phyloP scores from a whole-genome alignment of 345 rosid genomes.

The Gynandropsis gynandra region DNA sequence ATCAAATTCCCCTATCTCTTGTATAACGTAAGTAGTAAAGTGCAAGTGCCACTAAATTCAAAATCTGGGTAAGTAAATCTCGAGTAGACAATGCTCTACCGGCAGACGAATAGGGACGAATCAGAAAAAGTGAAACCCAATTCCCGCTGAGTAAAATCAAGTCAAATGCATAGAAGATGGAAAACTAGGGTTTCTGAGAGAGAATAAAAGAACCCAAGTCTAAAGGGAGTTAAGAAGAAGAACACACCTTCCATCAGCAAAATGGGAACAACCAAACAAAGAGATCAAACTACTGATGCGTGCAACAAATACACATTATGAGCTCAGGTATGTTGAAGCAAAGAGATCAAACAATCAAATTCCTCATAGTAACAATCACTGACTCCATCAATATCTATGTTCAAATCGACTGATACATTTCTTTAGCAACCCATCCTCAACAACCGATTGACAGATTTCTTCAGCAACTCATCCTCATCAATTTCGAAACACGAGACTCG shows the following conservation, averaged over 20 bases:
- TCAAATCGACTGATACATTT: too few relatives aligned
- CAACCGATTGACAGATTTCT: too few relatives aligned
- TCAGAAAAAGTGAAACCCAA: constrained; percentile 1
- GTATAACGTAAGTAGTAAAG: constrained; percentile 7
- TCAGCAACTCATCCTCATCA: too few relatives aligned
- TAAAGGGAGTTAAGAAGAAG: constrained; percentile 2
- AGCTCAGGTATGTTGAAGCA: too few relatives aligned
- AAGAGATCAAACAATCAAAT: too few relatives aligned
- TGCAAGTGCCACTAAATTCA: background rate
- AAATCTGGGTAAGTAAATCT: constrained; percentile 18
- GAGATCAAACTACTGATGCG: too few relatives aligned
- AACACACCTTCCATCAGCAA: constrained; percentile 30
- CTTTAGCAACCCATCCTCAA: too few relatives aligned
- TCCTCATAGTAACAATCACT: too few relatives aligned
- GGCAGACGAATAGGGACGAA: background rate
- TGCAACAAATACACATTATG: too few relatives aligned
- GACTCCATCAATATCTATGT: too few relatives aligned
- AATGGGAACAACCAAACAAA: too few relatives aligned
- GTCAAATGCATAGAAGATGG: constrained; percentile 2
- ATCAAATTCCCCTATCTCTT: background rate
- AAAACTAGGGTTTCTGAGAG: constrained; percentile 23
- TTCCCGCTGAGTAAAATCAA: constrained; percentile 9
- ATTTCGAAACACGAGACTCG: too few relatives aligned
- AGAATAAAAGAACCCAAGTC: constrained; percentile 2
- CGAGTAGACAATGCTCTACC: constrained; percentile 12